Evolutionary conservation across 805 yeast genomes (phyloP), one percentile per base, ranked within the genome.

Genomic region (Sugiyamaella qingdaonensis): DNA sequence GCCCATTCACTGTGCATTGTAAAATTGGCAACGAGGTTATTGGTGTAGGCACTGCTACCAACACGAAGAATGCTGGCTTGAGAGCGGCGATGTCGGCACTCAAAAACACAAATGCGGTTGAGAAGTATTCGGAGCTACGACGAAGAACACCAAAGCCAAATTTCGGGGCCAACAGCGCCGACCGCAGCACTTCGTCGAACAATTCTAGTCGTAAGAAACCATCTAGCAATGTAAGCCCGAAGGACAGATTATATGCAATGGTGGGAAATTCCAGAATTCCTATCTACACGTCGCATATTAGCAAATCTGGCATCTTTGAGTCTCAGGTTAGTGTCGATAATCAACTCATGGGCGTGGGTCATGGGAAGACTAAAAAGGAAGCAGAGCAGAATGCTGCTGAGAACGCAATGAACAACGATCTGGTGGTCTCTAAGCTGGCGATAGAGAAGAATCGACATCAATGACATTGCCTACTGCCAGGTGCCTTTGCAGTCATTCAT

Each of bases 21-120:
- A 63, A 72, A 39, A 80, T 89, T 66, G 82, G 78, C 2, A 80
- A 77, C 52, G 89, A 84, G 18, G 72, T 75, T 1, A 62, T 92
- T 21, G 96, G 96, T 0, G 69, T 67, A 2, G 98, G 97, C 3
- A 71, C 68, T 5, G 98, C 88, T 1, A 74, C 78, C 21, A 84
- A 80, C 56, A 72, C 76, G 2, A 87, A 86, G 65, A 84, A 81
- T 29, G 98, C 97, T 0, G 94, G 96, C 0, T 68, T 80, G 19
- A 73, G 85, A 52, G 97, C 97, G 0, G 99, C 99, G 0, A 85
- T 84, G 83, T 73, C 75, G 49, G 96, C 92, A 0, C 71, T 92
- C 45, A 68, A 71, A 10, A 81, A 88, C 44, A 78, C 77, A 42
- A 72, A 71, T 0, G 53, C 80, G 31, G 73, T 89, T 46, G 91